Conservation (phyloP, 2,329 filamentous ascomycete species). For the Aspergillus proliferans region DNA sequence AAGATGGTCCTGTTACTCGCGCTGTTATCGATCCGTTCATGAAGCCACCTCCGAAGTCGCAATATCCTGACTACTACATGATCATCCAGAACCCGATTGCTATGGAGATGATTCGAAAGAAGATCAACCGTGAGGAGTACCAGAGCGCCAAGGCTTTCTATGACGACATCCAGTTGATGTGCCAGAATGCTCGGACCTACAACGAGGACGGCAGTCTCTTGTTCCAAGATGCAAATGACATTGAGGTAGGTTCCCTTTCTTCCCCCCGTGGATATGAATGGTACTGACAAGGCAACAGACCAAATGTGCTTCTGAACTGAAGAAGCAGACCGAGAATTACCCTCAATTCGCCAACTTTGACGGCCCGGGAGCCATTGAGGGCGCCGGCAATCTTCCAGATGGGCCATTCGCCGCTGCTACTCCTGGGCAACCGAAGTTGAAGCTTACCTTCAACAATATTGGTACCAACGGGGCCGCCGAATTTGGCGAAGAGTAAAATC, state of each 20-base stretch:
- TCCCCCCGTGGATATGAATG: constrained; percentile 4
- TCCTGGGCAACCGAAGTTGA: constrained; percentile 58
- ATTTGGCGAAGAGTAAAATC: constrained; percentile 14
- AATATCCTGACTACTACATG: constrained; percentile 92
- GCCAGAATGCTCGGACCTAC: constrained; percentile 87
- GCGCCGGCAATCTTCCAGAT: constrained; percentile 45
- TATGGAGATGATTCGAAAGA: constrained; percentile 90
- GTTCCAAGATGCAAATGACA: constrained; percentile 84
- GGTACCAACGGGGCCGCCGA: constrained; percentile 26
- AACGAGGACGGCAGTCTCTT: constrained; percentile 93
- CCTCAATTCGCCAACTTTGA: constrained; percentile 55
- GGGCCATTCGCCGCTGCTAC: constrained; percentile 54
- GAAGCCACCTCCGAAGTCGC: constrained; percentile 78
- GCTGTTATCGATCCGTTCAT: constrained; percentile 91
- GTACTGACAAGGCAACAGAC: constrained; percentile 27
- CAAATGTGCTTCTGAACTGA: constrained; percentile 47
- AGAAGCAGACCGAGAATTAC: constrained; percentile 48
- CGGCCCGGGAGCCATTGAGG: constrained; percentile 38
- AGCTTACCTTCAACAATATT: constrained; percentile 54
- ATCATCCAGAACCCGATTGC: constrained; percentile 89
- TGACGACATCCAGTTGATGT: constrained; percentile 75
- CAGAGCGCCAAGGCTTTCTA: constrained; percentile 71
- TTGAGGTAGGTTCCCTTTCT: constrained; percentile 62
- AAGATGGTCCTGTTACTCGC: constrained; percentile 56
- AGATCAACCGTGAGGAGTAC: constrained; percentile 96